Evolutionary conservation across 805 yeast genomes (phyloP).

Genomic region (Metschnikowia anglica): DNA sequence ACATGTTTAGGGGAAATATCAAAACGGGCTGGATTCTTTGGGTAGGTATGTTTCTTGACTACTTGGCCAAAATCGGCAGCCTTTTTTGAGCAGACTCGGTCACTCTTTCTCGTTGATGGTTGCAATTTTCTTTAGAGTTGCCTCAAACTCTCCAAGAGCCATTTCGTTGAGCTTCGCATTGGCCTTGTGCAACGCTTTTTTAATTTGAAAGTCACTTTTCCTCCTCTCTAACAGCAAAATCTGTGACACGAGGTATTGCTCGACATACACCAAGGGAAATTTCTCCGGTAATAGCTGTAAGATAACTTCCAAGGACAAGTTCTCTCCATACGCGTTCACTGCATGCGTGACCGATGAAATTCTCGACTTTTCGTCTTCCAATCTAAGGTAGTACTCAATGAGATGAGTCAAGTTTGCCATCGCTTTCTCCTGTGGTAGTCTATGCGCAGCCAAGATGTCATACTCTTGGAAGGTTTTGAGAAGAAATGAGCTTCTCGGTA

Average conservation of each 20-base stretch:
- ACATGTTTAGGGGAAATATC: constrained; percentile 72
- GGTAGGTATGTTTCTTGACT: constrained; percentile 66
- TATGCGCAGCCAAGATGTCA: not conserved
- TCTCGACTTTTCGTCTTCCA: constrained; percentile 10
- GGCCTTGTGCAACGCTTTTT: constrained; percentile 31
- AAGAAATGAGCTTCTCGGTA: constrained; percentile 23
- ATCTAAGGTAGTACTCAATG: constrained; percentile 21
- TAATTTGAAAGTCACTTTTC: constrained; percentile 21
- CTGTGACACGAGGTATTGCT: constrained; percentile 26
- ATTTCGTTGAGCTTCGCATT: constrained; percentile 26
- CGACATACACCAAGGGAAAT: constrained; percentile 30
- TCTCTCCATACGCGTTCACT: constrained; percentile 25
- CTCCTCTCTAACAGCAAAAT: constrained; percentile 23
- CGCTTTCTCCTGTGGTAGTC: not conserved
- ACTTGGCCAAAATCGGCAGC: constrained; percentile 50
- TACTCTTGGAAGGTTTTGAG: constrained; percentile 4
- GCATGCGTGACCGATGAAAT: constrained; percentile 30
- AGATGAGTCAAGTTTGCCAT: constrained; percentile 18
- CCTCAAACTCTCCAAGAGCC: constrained; percentile 24
- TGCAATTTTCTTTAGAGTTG: constrained; percentile 1
- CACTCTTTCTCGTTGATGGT: not conserved
- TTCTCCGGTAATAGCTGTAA: constrained; percentile 31
- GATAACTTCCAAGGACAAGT: constrained; percentile 27
- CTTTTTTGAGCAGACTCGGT: constrained; percentile 16
- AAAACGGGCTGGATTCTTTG: constrained; percentile 70